Percentiles rank a stretch among this genome's conserved stretches.
Conservation (phyloP, 192 early-diverging fungal species). For the Coemansia asiatica region DNA sequence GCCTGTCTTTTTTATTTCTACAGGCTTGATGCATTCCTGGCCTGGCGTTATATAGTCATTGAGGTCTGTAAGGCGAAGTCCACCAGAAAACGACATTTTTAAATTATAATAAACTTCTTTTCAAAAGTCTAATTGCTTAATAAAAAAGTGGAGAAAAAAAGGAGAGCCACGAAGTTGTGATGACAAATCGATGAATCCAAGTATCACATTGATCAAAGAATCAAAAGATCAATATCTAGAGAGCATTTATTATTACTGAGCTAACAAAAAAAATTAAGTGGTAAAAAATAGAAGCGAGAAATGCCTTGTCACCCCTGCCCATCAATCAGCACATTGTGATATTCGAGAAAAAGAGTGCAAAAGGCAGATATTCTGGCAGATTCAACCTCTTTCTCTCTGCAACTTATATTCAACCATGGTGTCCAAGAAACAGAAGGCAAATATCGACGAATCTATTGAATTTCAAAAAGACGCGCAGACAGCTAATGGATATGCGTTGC, state of each 20-base stretch:
- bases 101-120: no score
- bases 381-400: constrained; percentile 41
- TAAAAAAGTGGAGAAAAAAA: no score
- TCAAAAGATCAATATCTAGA: neutral
- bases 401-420: constrained; percentile 47
- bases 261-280: neutral
- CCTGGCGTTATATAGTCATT: constrained; percentile 97
- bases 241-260: neutral
- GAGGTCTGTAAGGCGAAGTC: constrained; percentile 86
- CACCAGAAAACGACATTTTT: constrained; percentile 81
- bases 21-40: constrained; percentile 97
- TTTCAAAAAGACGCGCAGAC: neutral
- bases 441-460: constrained; percentile 17
- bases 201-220: neutral
- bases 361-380: neutral
- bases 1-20: constrained; percentile 70
- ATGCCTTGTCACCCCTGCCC: neutral
- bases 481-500: neutral
- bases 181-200: no score
- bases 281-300: neutral
- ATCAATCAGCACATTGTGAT: no score
- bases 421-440: constrained; percentile 55
- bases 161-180: no score
- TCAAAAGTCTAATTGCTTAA: no score
- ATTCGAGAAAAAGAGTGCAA: constrained; percentile 6